Base-by-base conservation (phyloP, 192 early-diverging fungal species). In the Gryganskiella cystojenkinii region DNA sequence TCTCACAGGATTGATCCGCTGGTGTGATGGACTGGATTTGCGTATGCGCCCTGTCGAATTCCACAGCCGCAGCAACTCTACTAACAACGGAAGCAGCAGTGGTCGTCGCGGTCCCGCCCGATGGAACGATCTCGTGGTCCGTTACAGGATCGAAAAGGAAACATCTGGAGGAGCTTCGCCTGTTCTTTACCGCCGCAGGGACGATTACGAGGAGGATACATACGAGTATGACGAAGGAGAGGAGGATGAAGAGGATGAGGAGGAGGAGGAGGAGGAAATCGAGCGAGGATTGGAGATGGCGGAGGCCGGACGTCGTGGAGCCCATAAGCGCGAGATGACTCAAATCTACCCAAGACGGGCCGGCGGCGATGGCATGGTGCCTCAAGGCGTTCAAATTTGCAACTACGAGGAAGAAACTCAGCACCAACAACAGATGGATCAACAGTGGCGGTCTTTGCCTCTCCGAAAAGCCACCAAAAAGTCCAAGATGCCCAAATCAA, bases 21-120 rank as follows among this genome's bases (percentile, higher is more conserved):
- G 81, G 81, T 79, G 74, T 46, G 81, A 82, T 66, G 81, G 81
- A 22, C 49, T 82, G 25, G 81, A 82, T 33, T 65, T 82, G 47
- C 73, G 83, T 20, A 69, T 69, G 66, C 59, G 56, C 15, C 61
- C 58, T 28, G 15, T 20, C 4, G 28, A 9, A 20, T 25, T 24
- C 6, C n/a, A 33, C 19, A 37, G 6, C 2, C 14, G 40, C 15
- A 8, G 8, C 33, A 44, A 47, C 0, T 13, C n/a, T n/a, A n/a
- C n/a, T n/a, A n/a, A 19, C 11, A 4, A 6, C 0, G 20, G 24
- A 42, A 43, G 24, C 42, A 45, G 25, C 3, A 0, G 5, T 60
- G 49, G 3, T 8, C 49, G 24, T 9, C 58, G 20, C 42, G 15
- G 37, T 40, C 7, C 37, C 13, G 55, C 72, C 10, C 72, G 72